A percentile compares a stretch with the other conserved stretches of the same genome.
These are phyloP conservation scores for Scleroderma bovista DNA, from an alignment of 768 basidiomycete species.

Conservation along the genomic window DNA sequence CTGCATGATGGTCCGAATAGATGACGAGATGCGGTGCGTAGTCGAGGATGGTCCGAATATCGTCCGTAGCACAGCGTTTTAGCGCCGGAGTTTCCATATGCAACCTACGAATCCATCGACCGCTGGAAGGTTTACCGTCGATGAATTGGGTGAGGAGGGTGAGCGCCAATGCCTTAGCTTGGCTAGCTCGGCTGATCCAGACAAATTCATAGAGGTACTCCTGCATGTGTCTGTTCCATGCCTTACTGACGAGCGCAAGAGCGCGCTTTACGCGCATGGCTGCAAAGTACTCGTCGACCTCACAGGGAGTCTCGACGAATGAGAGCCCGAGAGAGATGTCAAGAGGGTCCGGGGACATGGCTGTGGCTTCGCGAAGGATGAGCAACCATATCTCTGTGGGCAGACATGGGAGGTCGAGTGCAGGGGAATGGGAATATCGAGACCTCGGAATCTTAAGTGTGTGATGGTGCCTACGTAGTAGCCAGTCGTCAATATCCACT, in stretches of 20 bases:
- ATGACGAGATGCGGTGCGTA: constrained; percentile 53
- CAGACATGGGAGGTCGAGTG: constrained; percentile 37
- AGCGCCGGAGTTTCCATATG: constrained; percentile 65
- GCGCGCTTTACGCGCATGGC: constrained; percentile 45
- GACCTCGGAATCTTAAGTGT: constrained; percentile 4
- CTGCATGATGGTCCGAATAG: constrained; percentile 60
- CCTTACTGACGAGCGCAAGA: constrained; percentile 49
- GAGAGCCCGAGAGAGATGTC: constrained; percentile 48
- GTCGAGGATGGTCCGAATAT: constrained; percentile 65
- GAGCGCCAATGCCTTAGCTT: constrained; percentile 43
- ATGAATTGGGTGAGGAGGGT: constrained; percentile 41
- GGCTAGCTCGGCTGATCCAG: constrained; percentile 55
- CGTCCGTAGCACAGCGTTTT: constrained; percentile 59
- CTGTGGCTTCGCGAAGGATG: constrained; percentile 55
- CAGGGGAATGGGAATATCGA: constrained; percentile 23
- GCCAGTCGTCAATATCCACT: constrained; percentile 3
- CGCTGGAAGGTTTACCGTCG: constrained; percentile 31
- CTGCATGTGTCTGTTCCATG: constrained; percentile 50
- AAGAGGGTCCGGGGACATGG: constrained; percentile 38
- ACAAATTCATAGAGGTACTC: constrained; percentile 61
- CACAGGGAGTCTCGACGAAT: constrained; percentile 47
- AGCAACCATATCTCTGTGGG: constrained; percentile 65
- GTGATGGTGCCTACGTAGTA: constrained; percentile 4
- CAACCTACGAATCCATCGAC: constrained; percentile 52
- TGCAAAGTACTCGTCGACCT: constrained; percentile 40